Evolutionary conservation across 768 basidiomycete genomes (phyloP), one percentile per base, ranked within the genome.

Genomic region (Daedalea quercina): DNA sequence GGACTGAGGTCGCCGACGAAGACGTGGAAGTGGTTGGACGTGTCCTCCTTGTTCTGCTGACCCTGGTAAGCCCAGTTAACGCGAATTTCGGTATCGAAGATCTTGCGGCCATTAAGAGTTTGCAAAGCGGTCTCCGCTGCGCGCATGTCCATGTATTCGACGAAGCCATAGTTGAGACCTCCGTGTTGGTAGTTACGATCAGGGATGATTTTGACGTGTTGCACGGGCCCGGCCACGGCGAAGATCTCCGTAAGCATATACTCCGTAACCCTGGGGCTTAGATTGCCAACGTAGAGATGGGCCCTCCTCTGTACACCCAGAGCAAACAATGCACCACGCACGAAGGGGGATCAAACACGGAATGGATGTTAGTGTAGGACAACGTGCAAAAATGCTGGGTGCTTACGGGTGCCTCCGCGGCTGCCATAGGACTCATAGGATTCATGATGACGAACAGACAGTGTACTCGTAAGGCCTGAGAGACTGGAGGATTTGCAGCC

Each of bases 21-120:
- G 63, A 99, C 94, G 68, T 99, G 96, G 72, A 83, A 97, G 71
- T 99, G 96, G 60, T 85, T 85, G 45, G 93, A 91, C 42, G 96
- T 95, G 71, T 99, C 96, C 73, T 99, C 96, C 77, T 97, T 97
- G 74, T 92, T 94, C 79, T 94, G 90, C 66, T 88, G 85, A 63
- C 94, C 94, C 71, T 98, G 95, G 70, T 98, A 97, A 33, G 96
- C 96, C 96, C 96, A 99, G 70, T 99, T 99, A 75, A 97, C 94
- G 60, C 93, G 85, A 63, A 99, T 94, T 74, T 99, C 96, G 35
- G 96, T 96, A 73, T 99, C 96, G 64, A 98, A 99, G 64, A 99
- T 98, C 77, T 97, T 96, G 67, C 96, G 90, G 44, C 96, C 96
- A 69, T 98, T 98, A 63, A 99, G 82, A 42, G 96, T 97, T 72